Conservation (phyloP, 2,329 filamentous ascomycete genomes). For the Trichophyton mentagrophytes region DNA sequence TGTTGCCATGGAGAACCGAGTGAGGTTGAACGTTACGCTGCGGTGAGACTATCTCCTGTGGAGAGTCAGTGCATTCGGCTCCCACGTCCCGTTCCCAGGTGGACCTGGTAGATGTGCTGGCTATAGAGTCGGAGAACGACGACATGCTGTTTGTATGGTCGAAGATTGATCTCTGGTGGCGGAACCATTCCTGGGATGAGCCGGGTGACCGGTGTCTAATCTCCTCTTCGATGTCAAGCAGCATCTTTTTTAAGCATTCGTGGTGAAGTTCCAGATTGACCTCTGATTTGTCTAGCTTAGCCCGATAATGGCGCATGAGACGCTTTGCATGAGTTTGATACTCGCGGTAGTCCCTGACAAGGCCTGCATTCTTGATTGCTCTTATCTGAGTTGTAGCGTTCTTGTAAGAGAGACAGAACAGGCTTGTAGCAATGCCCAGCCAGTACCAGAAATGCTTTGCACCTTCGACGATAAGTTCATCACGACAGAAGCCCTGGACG, state of each 20-base stretch:
- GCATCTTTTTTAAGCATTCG: constrained; percentile 22
- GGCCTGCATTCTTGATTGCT: constrained; percentile 24
- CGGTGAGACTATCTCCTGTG: constrained; percentile 7
- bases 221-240: constrained; percentile 28
- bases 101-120: neutral
- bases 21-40: neutral
- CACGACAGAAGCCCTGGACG: constrained; percentile 36
- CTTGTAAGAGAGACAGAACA: constrained; percentile 33
- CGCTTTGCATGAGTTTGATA: constrained; percentile 35
- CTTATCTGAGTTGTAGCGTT: constrained; percentile 31
- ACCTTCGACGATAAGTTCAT: constrained; percentile 30
- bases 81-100: constrained; percentile 15
- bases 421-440: constrained; percentile 30
- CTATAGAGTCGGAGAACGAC: constrained; percentile 26
- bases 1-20: constrained; percentile 6
- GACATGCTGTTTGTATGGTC: constrained; percentile 36
- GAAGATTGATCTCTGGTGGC: constrained; percentile 34
- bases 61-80: constrained; percentile 11
- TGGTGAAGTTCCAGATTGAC: constrained; percentile 25
- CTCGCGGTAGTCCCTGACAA: constrained; percentile 36
- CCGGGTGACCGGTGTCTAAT: constrained; percentile 32
- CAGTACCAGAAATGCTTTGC: constrained; percentile 31
- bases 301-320: constrained; percentile 29
- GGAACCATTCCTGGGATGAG: constrained; percentile 27
- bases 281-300: constrained; percentile 19